Evolutionary conservation across 1,284 basidiomycete genomes (phyloP).

Genomic region (Cystobasidium sp.): DNA sequence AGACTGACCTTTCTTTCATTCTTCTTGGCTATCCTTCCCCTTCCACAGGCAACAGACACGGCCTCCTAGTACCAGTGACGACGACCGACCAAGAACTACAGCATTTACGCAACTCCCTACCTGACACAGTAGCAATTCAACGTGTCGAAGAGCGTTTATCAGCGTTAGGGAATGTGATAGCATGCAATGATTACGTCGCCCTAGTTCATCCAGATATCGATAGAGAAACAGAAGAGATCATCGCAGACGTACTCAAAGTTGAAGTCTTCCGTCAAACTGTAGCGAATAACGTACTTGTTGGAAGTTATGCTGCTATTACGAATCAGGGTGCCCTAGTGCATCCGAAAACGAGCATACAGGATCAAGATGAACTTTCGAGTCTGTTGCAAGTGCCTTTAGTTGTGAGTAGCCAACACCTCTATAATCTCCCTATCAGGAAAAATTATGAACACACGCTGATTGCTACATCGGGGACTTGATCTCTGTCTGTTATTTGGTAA

Average conservation of each 20-base stretch:
- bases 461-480: not conserved
- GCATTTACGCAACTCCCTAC: constrained; percentile 94
- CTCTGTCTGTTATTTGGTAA: not conserved
- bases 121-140: constrained; percentile 88
- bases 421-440: not conserved
- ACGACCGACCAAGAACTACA: constrained; percentile 98
- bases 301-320: constrained; percentile 89
- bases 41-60: constrained; percentile 81
- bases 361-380: constrained; percentile 95
- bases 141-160: constrained; percentile 95
- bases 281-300: constrained; percentile 95
- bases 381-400: constrained; percentile 93
- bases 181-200: constrained; percentile 96
- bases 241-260: constrained; percentile 97
- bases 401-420: constrained; percentile 62
- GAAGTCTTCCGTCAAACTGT: constrained; percentile 99
- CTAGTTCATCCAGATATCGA: constrained; percentile 97
- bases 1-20: not conserved
- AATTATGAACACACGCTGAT: not conserved
- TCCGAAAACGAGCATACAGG: constrained; percentile 93
- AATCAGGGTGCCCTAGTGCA: constrained; percentile 98
- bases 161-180: constrained; percentile 97
- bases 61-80: constrained; percentile 90
- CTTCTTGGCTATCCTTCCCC: not conserved
- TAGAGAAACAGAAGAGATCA: constrained; percentile 99